Evolutionary conservation across 2,329 filamentous ascomycete species (phyloP).

Genomic region (Aspergillus sp.): DNA sequence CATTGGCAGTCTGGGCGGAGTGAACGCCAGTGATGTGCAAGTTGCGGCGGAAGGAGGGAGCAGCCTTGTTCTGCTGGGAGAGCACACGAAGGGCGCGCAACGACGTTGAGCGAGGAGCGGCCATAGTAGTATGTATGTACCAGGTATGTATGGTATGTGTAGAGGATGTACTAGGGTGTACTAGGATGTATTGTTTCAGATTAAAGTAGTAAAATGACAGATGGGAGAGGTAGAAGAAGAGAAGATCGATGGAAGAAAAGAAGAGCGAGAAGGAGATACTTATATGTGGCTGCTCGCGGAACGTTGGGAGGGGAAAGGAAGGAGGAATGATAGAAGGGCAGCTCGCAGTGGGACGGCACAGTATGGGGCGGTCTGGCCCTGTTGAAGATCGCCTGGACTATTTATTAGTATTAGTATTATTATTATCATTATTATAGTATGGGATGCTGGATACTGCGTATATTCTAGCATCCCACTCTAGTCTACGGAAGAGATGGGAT

Average conservation of each 20-base stretch:
- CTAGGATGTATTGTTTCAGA: background rate
- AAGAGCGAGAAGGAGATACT: background rate
- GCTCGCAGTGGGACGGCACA: background rate
- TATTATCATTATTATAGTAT: too few species aligned
- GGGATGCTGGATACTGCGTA: too few species aligned
- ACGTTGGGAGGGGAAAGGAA: background rate
- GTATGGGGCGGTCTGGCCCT: background rate
- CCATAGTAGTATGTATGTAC: conserved; percentile 27
- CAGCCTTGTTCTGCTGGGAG: conserved; percentile 30
- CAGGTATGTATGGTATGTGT: conserved; percentile 1
- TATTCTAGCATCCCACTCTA: too few species aligned
- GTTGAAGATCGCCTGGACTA: background rate
- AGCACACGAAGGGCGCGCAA: conserved; percentile 42
- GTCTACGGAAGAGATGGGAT: too few species aligned
- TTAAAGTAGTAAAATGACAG: conserved; percentile 1
- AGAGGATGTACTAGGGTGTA: background rate
- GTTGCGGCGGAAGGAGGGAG: conserved; percentile 39
- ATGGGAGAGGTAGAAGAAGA: conserved; percentile 1
- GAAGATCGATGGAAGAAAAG: background rate
- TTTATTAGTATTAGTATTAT: too few species aligned
- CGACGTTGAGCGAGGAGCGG: conserved; percentile 41
- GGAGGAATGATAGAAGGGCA: background rate
- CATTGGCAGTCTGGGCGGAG: conserved; percentile 48
- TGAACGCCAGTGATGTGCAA: conserved; percentile 59
- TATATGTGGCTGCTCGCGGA: background rate